Evolutionary conservation across 2,329 filamentous ascomycete species (phyloP).

Genomic region (Xylariaceae sp.): DNA sequence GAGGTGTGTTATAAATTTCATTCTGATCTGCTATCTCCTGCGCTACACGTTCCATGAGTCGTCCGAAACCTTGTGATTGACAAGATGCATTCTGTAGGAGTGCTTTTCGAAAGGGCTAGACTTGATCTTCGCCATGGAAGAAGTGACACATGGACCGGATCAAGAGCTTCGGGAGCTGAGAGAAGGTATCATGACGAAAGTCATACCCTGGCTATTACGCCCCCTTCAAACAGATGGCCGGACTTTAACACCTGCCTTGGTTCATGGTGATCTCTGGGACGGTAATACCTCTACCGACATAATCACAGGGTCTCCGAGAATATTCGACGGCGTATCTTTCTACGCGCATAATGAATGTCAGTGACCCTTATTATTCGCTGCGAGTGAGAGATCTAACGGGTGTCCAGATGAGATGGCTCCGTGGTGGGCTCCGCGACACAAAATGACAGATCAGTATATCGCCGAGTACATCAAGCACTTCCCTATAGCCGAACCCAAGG

Average conservation of each 20-base stretch:
- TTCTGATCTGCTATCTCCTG: background rate
- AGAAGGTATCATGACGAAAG: background rate
- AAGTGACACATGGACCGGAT: background rate
- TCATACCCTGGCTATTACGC: background rate
- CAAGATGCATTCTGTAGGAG: background rate
- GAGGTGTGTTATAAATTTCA: background rate
- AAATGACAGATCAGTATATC: background rate
- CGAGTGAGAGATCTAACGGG: background rate
- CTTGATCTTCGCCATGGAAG: background rate
- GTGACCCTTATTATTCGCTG: background rate
- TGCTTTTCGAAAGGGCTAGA: background rate
- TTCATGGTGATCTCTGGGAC: background rate
- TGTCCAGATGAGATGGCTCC: background rate
- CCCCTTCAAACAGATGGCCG: background rate
- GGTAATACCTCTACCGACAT: background rate
- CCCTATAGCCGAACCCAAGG: background rate
- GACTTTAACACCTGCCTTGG: background rate
- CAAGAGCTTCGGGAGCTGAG: background rate
- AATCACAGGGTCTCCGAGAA: background rate
- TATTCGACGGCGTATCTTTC: background rate
- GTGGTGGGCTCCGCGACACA: background rate
- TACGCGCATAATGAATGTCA: background rate
- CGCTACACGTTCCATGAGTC: too few species aligned
- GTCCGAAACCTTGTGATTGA: background rate
- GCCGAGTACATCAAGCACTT: background rate